Evolutionary conservation across 768 basidiomycete species (phyloP), one percentile per base, ranked within the genome.

Genomic region (Xerocomellus amylosporus): DNA sequence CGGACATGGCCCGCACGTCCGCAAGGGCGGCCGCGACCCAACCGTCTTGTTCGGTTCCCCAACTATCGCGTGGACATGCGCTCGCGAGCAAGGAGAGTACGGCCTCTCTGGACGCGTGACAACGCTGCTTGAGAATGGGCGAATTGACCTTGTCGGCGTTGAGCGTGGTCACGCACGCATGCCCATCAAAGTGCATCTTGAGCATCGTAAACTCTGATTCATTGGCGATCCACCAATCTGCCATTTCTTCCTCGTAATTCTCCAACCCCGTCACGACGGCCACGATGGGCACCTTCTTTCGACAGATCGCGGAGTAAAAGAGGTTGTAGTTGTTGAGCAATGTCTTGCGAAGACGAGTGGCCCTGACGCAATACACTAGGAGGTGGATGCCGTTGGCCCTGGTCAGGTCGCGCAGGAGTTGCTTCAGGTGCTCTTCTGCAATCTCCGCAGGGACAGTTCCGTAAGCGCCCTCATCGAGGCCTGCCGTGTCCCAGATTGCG

Each of bases 141-240:
- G 68, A 68, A 30, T 70, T 63, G 46, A 67, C 66, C 54, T 61
- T 68, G 54, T 65, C 58, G 3, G 46, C 51, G 34, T 68, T 57
- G 47, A 68, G 72, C 38, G 75, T 73, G 24, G 75, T 77, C 53
- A 77, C 66, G 53, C 74, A 75, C 6, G 73, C 75, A 51, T 73
- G 72, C 8, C 64, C 73, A 33, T 58, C 56, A 46, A 76, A 73
- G 42, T 56, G 51, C 67, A 76, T 70, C 36, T 63, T 65, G 55
- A 68, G 62, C 44, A 14, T 37, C 30, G 53, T 36, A 40, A 74
- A 62, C 52, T 69, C 70, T 39, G 38, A 40, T 36, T 61, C 58
- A 49, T 76, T 75, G 28, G 60, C 55, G 14, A 46, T 45, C 75
- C 75, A 75, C 75, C 56, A 72, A 58, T 53, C 58, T 26, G 38